phyloP scores from a whole-genome alignment of 78 protist species.

The Ministeria vibrans region DNA sequence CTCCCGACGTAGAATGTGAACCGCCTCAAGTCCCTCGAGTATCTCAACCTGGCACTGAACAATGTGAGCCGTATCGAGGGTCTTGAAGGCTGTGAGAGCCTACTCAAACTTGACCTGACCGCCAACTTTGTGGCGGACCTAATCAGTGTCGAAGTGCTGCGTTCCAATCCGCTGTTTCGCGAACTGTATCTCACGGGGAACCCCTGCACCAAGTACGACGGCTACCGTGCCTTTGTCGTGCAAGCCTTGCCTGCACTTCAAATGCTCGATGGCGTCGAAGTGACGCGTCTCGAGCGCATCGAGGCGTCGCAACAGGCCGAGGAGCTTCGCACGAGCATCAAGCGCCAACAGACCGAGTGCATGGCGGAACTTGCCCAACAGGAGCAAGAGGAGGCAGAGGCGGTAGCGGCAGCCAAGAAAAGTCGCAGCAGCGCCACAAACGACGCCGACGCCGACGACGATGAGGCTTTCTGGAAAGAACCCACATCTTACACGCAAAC shows the following conservation, averaged over 20 bases:
- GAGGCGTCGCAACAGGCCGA: conserved; percentile 27
- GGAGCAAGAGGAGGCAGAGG: not conserved
- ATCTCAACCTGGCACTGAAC: conserved; percentile 77
- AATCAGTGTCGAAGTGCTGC: conserved; percentile 22
- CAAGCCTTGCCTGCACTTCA: conserved; percentile 60
- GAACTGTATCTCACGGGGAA: conserved; percentile 69
- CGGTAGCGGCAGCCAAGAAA: not conserved
- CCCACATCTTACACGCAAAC: not conserved
- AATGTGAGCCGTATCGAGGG: conserved; percentile 36
- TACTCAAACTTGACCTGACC: conserved; percentile 72
- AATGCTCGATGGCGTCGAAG: conserved; percentile 50
- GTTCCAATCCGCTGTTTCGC: conserved; percentile 15
- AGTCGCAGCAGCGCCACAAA: not conserved
- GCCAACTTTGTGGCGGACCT: conserved; percentile 62
- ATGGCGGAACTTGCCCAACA: not conserved
- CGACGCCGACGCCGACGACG: not conserved
- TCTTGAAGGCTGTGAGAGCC: conserved; percentile 54
- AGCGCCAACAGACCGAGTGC: not conserved
- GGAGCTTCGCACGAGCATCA: not conserved
- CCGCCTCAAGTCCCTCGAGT: conserved; percentile 46
- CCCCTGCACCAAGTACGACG: conserved; percentile 41
- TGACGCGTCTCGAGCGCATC: conserved; percentile 34
- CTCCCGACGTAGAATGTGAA: conserved; percentile 38
- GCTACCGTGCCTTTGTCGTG: conserved; percentile 58
- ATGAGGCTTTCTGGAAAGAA: not conserved